Base-by-base conservation (phyloP, 1,284 basidiomycete species). In the Tremellales sp. region DNA sequence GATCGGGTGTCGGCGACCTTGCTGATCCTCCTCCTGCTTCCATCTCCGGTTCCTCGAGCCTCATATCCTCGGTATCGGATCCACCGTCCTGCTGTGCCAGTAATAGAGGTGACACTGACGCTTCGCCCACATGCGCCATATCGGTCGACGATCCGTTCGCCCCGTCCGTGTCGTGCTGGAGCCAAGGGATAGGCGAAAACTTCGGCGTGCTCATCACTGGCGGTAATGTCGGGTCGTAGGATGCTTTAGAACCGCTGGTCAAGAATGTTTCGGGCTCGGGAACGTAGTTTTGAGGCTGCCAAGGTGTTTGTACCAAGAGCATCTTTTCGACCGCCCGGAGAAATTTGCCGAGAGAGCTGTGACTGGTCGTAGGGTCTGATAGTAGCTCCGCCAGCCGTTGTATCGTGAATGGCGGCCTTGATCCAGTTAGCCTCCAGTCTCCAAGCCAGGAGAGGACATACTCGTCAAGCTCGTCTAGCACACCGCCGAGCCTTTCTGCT, bases 301-400 rank as follows among this genome's bases (percentile, higher is more conserved):
- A 74, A 2, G 67, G 58, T 5, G 90, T 90, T 2, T 89, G 92
- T 48, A 97, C 90, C 24, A 89, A 84, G 17, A 93, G 76, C 13
- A 85, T 79, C 64, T 87, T 88, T 62, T 93, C 88, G 11, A 96
- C 75, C 0, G 92, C 91, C 10, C 92, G 87, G 21, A 94, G 79
- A 69, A 92, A 96, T 74, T 96, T 96, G 41, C 91, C 89, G 4
- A 89, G 75, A 23, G 81, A 80, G 36, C 78, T 83, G 77, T 96
- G 93, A 57, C 88, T 80, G 43, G 79, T 75, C 53, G 78, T 79
- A 2, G 91, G 90, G 27, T 80, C 72, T 6, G 85, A 59, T 40
- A 84, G 83, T n/a, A 97, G 81, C 66, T 96, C 91, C 61, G 87
- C 89, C 15, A 96, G 74, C 31, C 92, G 84, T 72, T 97, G 92